phyloP scores from a whole-genome alignment of 129 eudicot species.

The Mikania micrantha region DNA sequence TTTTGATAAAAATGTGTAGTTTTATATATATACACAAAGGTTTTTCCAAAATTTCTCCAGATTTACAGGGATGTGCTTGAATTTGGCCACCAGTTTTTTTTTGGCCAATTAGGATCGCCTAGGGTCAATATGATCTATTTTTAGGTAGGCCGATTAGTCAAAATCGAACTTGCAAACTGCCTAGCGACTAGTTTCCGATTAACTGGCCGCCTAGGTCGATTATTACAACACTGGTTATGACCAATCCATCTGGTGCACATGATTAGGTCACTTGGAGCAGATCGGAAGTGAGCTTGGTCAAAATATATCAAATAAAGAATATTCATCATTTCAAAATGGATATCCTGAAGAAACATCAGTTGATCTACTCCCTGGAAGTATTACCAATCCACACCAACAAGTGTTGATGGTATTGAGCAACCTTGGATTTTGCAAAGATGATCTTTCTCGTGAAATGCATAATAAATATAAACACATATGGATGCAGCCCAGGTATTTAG shows the following conservation, averaged over 20 bases:
- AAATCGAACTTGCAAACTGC: no score
- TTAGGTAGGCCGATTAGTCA: no score
- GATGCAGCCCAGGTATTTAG: conserved; percentile 67
- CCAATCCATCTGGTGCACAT: conserved; percentile 7
- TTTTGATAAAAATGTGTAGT: no score
- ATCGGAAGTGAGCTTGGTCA: conserved; percentile 66
- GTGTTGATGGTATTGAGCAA: conserved; percentile 94
- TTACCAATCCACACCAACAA: conserved; percentile 68
- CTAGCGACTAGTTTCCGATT: no score
- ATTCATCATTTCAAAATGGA: conserved; percentile 59
- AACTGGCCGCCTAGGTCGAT: no score
- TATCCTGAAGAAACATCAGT: conserved; percentile 43
- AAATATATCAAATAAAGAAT: conserved; percentile 46
- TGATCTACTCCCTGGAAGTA: conserved; percentile 74
- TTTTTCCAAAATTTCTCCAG: no score
- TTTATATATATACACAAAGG: no score
- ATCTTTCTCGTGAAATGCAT: conserved; percentile 77
- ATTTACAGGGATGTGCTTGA: no score
- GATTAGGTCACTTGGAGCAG: conserved; percentile 77
- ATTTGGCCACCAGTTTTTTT: no score
- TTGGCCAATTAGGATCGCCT: no score
- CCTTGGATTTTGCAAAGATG: conserved; percentile 96
- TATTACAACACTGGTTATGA: no score
- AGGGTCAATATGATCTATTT: no score
- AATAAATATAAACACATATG: conserved; percentile 72